phyloP scores from a whole-genome alignment of 352 stramenopile species.

The Phytopythium montanum region DNA sequence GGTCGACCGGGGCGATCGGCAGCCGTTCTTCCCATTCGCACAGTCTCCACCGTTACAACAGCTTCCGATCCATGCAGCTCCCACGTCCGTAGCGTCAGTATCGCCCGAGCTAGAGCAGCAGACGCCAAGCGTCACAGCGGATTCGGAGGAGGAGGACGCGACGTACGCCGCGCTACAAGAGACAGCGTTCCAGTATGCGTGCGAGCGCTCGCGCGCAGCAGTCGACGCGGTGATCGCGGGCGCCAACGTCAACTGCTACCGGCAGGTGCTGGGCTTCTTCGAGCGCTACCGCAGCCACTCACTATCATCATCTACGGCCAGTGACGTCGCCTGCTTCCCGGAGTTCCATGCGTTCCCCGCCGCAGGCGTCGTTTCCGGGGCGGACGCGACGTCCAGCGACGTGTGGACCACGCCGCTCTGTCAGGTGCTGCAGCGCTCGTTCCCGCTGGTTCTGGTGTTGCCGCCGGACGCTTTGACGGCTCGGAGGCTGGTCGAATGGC shows the following conservation, averaged over 20 bases:
- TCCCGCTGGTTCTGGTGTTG: slow-evolving; percentile 59
- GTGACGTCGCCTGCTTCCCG: slow-evolving; percentile 23
- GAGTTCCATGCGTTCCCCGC: slow-evolving; percentile 50
- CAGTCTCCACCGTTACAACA: background rate
- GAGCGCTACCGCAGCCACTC: slow-evolving; percentile 41
- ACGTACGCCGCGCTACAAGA: slow-evolving; percentile 51
- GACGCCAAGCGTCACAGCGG: background rate
- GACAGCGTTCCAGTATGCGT: slow-evolving; percentile 60
- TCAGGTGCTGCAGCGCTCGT: slow-evolving; percentile 64
- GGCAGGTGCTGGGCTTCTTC: slow-evolving; percentile 57
- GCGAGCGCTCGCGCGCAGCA: slow-evolving; percentile 41
- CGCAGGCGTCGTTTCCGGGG: slow-evolving; percentile 60
- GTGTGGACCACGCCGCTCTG: slow-evolving; percentile 71
- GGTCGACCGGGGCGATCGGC: slow-evolving; percentile 1
- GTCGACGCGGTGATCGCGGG: slow-evolving; percentile 60
- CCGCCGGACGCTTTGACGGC: slow-evolving; percentile 48
- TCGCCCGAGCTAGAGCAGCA: background rate
- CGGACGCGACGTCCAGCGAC: slow-evolving; percentile 69
- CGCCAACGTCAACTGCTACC: slow-evolving; percentile 70
- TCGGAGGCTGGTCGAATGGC: slow-evolving; percentile 62
- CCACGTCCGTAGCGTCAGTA: background rate
- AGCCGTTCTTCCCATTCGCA: slow-evolving; percentile 24
- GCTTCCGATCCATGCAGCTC: background rate
- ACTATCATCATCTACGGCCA: no score
- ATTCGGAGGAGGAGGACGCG: slow-evolving; percentile 30